These are phyloP conservation scores for Rosa multiflora DNA, from an alignment of 306 rosid species.

Conservation along the genomic window DNA sequence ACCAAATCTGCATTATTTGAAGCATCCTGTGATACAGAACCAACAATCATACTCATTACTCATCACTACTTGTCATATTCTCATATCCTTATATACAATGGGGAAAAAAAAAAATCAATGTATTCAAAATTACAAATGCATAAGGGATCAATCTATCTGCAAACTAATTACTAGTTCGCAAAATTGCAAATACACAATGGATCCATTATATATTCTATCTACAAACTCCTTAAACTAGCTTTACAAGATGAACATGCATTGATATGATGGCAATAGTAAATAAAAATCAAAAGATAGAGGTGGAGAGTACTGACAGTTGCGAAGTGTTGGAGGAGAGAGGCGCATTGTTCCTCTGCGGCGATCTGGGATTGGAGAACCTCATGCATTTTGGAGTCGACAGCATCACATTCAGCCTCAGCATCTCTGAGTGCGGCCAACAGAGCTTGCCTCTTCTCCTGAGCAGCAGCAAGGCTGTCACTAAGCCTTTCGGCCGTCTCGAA, in stretches of 20 bases:
- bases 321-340: constrained; percentile 44
- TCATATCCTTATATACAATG: not conserved
- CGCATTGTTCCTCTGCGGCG: constrained; percentile 63
- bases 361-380: constrained; percentile 50
- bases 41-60: not conserved
- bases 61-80: not conserved
- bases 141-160: not conserved
- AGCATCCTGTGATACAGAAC: constrained; percentile 53
- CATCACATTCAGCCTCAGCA: constrained; percentile 49
- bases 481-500: constrained; percentile 72
- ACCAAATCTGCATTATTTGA: constrained; percentile 46
- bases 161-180: not conserved
- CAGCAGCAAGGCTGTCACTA: constrained; percentile 59
- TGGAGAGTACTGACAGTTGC: constrained; percentile 44
- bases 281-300: not conserved
- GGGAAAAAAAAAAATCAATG: too few species aligned
- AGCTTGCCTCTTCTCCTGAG: constrained; percentile 52
- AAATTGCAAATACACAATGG: not conserved
- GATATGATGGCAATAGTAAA: not conserved
- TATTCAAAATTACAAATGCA: not conserved
- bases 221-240: not conserved
- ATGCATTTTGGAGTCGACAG: constrained; percentile 58
- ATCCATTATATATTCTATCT: not conserved
- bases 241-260: not conserved
- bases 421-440: constrained; percentile 41